Percentiles rank a stretch among this genome's conserved stretches.
Evolutionary conservation across 805 yeast genomes (phyloP).

Genomic region (Ogataea corticis): DNA sequence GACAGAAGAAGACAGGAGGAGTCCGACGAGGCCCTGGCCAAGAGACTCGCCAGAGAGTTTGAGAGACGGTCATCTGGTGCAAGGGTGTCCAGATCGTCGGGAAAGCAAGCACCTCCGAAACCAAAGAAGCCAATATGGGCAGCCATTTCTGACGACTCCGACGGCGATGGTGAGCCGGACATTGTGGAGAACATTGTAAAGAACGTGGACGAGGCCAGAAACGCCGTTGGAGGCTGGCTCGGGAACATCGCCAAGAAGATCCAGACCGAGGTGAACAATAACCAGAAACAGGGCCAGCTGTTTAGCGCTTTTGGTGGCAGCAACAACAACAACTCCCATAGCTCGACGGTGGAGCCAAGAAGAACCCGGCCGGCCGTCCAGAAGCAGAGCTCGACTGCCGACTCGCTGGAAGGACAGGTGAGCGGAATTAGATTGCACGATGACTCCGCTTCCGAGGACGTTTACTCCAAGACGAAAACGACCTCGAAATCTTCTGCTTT

Average conservation of each 20-base stretch:
- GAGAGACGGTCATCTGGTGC: slow-evolving; percentile 20
- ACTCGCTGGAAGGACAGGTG: slow-evolving; percentile 29
- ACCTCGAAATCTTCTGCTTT: slow-evolving; percentile 13
- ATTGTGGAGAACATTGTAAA: slow-evolving; percentile 62
- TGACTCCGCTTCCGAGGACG: slow-evolving; percentile 21
- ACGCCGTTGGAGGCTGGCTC: slow-evolving; percentile 77
- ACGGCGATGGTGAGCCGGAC: slow-evolving; percentile 44
- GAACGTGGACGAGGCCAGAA: slow-evolving; percentile 79
- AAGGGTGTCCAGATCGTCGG: background rate
- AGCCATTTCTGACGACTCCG: slow-evolving; percentile 23
- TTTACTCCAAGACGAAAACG: slow-evolving; percentile 27
- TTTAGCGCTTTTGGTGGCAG: slow-evolving; percentile 34
- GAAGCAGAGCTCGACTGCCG: slow-evolving; percentile 29
- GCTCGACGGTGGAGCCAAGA: slow-evolving; percentile 7
- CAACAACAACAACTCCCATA: slow-evolving; percentile 4
- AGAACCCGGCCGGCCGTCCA: slow-evolving; percentile 16
- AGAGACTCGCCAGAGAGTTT: slow-evolving; percentile 71
- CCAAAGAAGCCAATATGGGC: slow-evolving; percentile 30
- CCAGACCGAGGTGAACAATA: slow-evolving; percentile 22
- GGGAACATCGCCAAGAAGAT: slow-evolving; percentile 59
- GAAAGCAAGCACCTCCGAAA: slow-evolving; percentile 20
- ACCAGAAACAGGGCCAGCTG: slow-evolving; percentile 29
- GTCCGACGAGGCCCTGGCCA: slow-evolving; percentile 77
- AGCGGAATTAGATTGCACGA: slow-evolving; percentile 26
- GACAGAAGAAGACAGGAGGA: slow-evolving; percentile 33